phyloP scores from a whole-genome alignment of 2,329 filamentous ascomycete genomes.

The Pseudogymnoascus sp. region DNA sequence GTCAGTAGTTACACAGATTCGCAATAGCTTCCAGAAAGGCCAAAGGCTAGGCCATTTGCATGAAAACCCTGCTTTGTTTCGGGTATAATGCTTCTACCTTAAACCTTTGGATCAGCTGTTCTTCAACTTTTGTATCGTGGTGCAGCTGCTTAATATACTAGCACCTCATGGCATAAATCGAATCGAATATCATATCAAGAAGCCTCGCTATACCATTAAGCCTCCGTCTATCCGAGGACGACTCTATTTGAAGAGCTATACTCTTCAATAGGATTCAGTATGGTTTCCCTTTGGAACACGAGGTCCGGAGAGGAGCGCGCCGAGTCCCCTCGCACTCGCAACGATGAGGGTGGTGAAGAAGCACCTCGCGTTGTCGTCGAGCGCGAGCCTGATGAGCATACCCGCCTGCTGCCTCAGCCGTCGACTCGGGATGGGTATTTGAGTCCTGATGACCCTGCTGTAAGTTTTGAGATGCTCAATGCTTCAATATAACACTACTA shows the following conservation, averaged over 20 bases:
- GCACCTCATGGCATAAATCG: not conserved
- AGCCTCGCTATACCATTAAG: not conserved
- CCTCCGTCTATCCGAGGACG: not conserved
- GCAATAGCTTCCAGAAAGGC: conserved; percentile 3
- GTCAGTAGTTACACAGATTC: not conserved
- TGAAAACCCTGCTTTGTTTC: not conserved
- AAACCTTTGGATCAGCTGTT: not conserved
- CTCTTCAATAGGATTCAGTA: not conserved
- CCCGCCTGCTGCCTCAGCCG: conserved; percentile 28
- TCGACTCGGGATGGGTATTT: conserved; percentile 44
- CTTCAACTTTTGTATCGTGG: not conserved
- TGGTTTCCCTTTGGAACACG: not conserved
- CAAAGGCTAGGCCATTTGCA: not conserved
- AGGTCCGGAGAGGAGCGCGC: conserved; percentile 17
- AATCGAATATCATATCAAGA: not conserved
- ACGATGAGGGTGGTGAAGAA: conserved; percentile 19
- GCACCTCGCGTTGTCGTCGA: conserved; percentile 26
- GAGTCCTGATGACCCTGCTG: conserved; percentile 73
- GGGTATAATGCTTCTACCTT: not conserved
- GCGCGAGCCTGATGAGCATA: conserved; percentile 49
- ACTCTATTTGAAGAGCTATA: not conserved
- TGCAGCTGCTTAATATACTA: not conserved
- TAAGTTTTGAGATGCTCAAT: conserved; percentile 36
- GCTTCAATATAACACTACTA: conserved; percentile 14
- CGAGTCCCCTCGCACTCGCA: conserved; percentile 26